Evolutionary conservation across 352 stramenopile species (phyloP), one percentile per base, ranked within the genome.

Genomic region (Phytopythium sindhum): DNA sequence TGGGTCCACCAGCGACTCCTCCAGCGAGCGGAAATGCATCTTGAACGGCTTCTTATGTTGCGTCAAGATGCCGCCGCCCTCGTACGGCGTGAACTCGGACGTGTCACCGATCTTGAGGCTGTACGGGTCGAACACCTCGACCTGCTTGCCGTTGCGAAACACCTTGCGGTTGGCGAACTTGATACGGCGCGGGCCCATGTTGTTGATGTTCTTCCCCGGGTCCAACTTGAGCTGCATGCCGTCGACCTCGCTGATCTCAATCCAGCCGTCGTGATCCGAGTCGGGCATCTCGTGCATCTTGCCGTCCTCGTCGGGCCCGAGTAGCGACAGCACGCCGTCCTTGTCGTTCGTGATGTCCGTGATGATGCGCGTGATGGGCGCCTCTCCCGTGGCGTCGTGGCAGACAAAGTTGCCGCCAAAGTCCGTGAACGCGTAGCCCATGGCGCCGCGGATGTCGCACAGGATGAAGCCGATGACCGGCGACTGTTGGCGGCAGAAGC

Each of bases 261-360:
- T 70, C 84, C 84, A 95, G 23, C 86, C 86, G 33, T 91, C 86
- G 65, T 95, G 86, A 57, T 88, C 84, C 66, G 84, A 93, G 59
- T 95, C 86, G 0, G 84, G 86, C 79, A 95, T 86, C 41, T 95
- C 86, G 67, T 95, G 86, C 84, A 95, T 95, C 70, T 92, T 93
- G 60, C 86, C 86, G 65, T 95, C 84, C 56, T 95, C 86, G 60
- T 95, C 84, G 0, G 86, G 84, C 0, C 86, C 86, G 29, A 95
- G 72, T 37, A 95, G 80, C 44, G 77, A 84, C 45, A 95, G 56
- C 52, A 92, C 63, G 17, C 86, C 86, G 65, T 95, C 84, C 63
- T 75, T 78, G 60, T 93, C 86, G 67, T 87, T 93, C 63, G 84
- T 91, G 57, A 95, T 89, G 59, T 93, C 84, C 61, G 86, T 93